Percentiles rank a stretch among this genome's conserved stretches.
These are phyloP conservation scores for Colletotrichum cereale DNA, from an alignment of 2,329 filamentous ascomycete genomes.

Conservation along the genomic window DNA sequence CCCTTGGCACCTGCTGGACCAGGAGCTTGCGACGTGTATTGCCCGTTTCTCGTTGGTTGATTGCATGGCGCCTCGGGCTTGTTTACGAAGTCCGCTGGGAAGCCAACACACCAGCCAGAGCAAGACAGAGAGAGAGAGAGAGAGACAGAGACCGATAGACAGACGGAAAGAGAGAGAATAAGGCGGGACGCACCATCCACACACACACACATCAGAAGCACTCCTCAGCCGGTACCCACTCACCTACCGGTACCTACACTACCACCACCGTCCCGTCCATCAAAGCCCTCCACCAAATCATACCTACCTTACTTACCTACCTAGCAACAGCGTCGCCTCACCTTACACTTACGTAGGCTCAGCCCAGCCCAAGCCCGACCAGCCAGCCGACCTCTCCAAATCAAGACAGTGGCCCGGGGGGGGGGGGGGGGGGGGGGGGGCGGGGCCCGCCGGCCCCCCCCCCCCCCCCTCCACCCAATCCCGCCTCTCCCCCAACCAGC, in stretches of 20 bases:
- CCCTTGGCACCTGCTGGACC: neutral
- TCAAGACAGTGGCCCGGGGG: slow-evolving; percentile 38
- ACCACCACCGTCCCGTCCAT: neutral
- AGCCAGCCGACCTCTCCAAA: slow-evolving; percentile 30
- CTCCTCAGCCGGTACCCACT: neutral
- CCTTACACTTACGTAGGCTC: slow-evolving; percentile 15
- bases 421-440: no score
- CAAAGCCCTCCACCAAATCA: neutral
- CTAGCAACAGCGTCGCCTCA: neutral
- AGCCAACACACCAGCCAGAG: neutral
- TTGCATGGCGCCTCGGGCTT: slow-evolving; percentile 1
- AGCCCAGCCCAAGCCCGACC: slow-evolving; percentile 20
- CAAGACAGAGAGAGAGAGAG: neutral
- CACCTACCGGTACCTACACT: neutral
- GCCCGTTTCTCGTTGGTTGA: neutral
- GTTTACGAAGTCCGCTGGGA: neutral
- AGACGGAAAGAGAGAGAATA: neutral
- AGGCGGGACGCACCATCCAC: neutral
- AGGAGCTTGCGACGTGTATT: neutral
- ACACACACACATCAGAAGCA: neutral
- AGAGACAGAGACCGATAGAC: neutral
- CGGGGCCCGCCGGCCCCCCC: no score
- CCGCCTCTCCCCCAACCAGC: slow-evolving; percentile 35
- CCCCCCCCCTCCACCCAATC: slow-evolving; percentile 19
- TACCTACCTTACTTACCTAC: neutral